Conservation (phyloP, 2,329 filamentous ascomycete species). For the Rugonectria rugulosa region DNA sequence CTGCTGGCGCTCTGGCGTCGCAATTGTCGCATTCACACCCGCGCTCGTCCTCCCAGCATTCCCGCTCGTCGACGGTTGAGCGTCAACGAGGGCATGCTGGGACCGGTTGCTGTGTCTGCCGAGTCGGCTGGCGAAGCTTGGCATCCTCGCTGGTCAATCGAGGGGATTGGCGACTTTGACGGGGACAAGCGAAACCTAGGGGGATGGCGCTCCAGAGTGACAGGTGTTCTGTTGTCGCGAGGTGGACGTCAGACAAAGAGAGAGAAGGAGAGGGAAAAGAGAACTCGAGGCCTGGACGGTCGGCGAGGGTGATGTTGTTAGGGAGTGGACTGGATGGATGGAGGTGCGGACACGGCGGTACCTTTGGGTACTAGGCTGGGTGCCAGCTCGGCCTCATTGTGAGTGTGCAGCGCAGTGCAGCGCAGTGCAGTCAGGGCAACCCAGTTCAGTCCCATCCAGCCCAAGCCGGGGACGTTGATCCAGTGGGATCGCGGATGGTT, state of each 20-base stretch:
- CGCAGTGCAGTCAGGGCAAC: too few species aligned
- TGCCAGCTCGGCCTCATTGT: conserved; percentile 4
- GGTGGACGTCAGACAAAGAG: conserved; percentile 12
- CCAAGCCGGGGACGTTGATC: conserved; percentile 6
- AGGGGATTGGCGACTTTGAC: conserved; percentile 14
- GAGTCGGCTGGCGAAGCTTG: conserved; percentile 58
- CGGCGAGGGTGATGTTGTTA: conserved; percentile 16
- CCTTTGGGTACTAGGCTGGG: conserved; percentile 11
- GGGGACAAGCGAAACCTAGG: conserved; percentile 12
- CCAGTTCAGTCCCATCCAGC: too few species aligned
- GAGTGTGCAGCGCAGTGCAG: not conserved
- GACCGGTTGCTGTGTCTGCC: conserved; percentile 64
- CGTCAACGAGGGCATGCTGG: conserved; percentile 62
- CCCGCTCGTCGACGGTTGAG: conserved; percentile 45
- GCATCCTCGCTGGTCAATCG: conserved; percentile 49
- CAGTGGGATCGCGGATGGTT: conserved; percentile 10
- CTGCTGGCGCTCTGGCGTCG: conserved; percentile 29
- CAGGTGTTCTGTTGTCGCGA: not conserved
- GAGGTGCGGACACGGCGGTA: conserved; percentile 10
- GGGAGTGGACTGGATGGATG: conserved; percentile 17
- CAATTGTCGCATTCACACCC: conserved; percentile 17
- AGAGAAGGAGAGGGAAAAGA: conserved; percentile 15
- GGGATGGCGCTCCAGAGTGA: not conserved
- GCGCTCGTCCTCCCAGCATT: conserved; percentile 35
- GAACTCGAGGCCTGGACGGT: conserved; percentile 14